A percentile compares a stretch with the other conserved stretches of the same genome.
phyloP scores from a whole-genome alignment of 75 land plant species.

The Ceratopteris richardii region DNA sequence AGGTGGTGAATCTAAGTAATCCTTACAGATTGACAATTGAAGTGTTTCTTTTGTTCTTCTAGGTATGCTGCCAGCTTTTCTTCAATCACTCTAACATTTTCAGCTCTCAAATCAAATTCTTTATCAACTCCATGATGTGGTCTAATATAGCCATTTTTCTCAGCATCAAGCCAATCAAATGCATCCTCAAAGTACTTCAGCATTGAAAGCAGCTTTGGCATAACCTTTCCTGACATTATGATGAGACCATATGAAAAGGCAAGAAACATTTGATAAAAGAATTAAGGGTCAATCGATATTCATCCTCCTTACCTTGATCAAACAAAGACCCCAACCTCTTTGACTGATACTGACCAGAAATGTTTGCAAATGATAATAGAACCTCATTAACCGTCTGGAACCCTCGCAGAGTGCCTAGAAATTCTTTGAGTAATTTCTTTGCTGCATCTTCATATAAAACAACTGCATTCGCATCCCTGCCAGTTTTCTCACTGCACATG shows the following conservation, averaged over 20 bases:
- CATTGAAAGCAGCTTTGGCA: slow-evolving; percentile 41
- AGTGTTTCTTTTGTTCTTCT: slow-evolving; percentile 50
- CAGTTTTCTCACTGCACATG: slow-evolving; percentile 60
- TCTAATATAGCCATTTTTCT: slow-evolving; percentile 59
- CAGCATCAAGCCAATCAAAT: slow-evolving; percentile 96
- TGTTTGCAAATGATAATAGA: slow-evolving; percentile 33
- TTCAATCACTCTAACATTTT: slow-evolving; percentile 40
- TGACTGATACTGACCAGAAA: slow-evolving; percentile 26
- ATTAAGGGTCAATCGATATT: no score
- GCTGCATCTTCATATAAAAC: slow-evolving; percentile 92
- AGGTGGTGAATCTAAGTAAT: no score
- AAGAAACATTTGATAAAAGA: slow-evolving; percentile 1
- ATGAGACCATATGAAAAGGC: background rate
- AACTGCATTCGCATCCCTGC: slow-evolving; percentile 73
- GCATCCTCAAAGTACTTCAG: slow-evolving; percentile 68
- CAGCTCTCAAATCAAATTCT: slow-evolving; percentile 64
- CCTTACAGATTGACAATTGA: slow-evolving; percentile 47
- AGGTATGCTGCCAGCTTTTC: slow-evolving; percentile 38
- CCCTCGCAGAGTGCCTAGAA: slow-evolving; percentile 67
- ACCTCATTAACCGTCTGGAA: slow-evolving; percentile 61
- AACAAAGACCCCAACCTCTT: slow-evolving; percentile 38
- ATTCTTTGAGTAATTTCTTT: slow-evolving; percentile 72
- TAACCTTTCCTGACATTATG: slow-evolving; percentile 46
- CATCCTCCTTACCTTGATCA: no score
- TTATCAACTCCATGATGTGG: slow-evolving; percentile 73